These are phyloP conservation scores for Phoma sp. DNA, from an alignment of 2,329 filamentous ascomycete species.

Conservation along the genomic window DNA sequence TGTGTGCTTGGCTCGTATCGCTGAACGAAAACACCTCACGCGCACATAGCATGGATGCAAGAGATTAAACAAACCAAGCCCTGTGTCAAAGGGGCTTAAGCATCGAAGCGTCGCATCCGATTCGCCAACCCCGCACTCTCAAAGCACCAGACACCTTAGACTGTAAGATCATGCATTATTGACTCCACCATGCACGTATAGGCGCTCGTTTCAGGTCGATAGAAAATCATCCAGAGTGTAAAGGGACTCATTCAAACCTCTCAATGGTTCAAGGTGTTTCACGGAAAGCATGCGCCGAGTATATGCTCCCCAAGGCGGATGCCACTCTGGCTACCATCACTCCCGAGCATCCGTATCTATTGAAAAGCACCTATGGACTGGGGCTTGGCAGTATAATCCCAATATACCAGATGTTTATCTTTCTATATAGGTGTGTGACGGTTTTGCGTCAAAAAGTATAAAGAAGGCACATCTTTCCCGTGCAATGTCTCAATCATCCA, in stretches of 20 bases:
- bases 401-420: background rate
- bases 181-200: slow-evolving; percentile 18
- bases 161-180: slow-evolving; percentile 25
- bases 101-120: slow-evolving; percentile 4
- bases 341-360: slow-evolving; percentile 22
- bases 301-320: slow-evolving; percentile 25
- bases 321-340: slow-evolving; percentile 24
- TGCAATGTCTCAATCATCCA: background rate
- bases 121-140: slow-evolving; percentile 26
- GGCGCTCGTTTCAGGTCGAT: slow-evolving; percentile 8
- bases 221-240: background rate
- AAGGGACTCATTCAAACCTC: background rate
- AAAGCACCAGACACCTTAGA: slow-evolving; percentile 16
- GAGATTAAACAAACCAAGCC: slow-evolving; percentile 26
- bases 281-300: background rate
- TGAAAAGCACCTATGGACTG: background rate
- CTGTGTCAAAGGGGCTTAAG: slow-evolving; percentile 21
- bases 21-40: slow-evolving; percentile 4
- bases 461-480: background rate
- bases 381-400: background rate
- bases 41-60: slow-evolving; percentile 8
- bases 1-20: slow-evolving; percentile 12
- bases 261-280: background rate
- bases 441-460: background rate
- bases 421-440: background rate